phyloP scores from a whole-genome alignment of 1,284 basidiomycete genomes.

The Ustilago curta region DNA sequence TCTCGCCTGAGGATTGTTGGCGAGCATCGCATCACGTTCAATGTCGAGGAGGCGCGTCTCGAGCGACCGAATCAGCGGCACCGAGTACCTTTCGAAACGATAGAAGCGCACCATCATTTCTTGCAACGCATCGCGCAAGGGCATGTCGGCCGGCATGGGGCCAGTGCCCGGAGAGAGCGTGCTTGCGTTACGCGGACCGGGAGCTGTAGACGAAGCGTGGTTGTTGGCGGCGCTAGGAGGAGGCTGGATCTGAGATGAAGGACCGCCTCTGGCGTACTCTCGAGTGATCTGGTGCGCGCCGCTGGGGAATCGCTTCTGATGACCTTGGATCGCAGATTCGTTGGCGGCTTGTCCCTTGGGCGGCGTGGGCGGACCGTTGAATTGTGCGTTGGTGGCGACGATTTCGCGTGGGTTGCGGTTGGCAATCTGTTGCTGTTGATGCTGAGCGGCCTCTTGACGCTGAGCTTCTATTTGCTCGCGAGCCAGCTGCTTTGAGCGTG shows the following conservation, averaged over 20 bases:
- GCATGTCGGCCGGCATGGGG: slow-evolving; percentile 54
- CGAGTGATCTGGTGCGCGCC: slow-evolving; percentile 43
- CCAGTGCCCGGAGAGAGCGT: slow-evolving; percentile 53
- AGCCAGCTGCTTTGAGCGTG: slow-evolving; percentile 51
- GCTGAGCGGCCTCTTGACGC: slow-evolving; percentile 14
- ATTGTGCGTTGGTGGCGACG: neutral
- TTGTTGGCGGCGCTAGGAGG: neutral
- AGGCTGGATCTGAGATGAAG: neutral
- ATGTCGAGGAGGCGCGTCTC: slow-evolving; percentile 65
- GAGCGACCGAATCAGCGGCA: slow-evolving; percentile 64
- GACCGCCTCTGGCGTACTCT: slow-evolving; percentile 13
- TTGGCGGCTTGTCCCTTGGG: slow-evolving; percentile 14
- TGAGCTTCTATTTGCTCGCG: slow-evolving; percentile 46
- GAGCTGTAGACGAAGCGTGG: neutral
- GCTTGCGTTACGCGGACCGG: slow-evolving; percentile 8
- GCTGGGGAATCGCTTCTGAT: slow-evolving; percentile 32
- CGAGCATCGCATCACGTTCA: slow-evolving; percentile 64
- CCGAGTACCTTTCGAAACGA: slow-evolving; percentile 67
- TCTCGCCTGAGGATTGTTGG: slow-evolving; percentile 37
- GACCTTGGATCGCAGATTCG: neutral
- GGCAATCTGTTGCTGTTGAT: slow-evolving; percentile 14
- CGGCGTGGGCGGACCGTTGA: slow-evolving; percentile 28
- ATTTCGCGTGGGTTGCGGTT: neutral
- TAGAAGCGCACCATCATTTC: slow-evolving; percentile 69
- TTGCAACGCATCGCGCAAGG: slow-evolving; percentile 60